Base-by-base conservation (phyloP, 495 filamentous ascomycete genomes). In the Neurospora sp. region DNA sequence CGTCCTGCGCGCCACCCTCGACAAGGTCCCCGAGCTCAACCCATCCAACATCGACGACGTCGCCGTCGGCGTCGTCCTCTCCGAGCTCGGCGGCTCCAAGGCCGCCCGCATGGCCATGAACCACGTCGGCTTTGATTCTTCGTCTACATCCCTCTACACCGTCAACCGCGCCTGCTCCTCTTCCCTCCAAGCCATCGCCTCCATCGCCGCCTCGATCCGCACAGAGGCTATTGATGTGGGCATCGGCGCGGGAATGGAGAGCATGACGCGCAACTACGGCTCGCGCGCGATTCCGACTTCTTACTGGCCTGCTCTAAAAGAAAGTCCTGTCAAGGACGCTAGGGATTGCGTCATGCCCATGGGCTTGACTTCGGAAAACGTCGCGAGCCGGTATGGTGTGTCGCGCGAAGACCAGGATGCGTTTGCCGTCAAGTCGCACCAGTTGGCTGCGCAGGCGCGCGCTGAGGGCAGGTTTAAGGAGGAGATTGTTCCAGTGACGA, bases 361-460 rank as follows among this genome's bases (percentile, higher is more conserved):
- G 94, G 94, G 94, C 1, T 78, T 95, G 59, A 98, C 94, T n/a
- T 89, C 88, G 35, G 94, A 98, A 85, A 97, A 97, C 76, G 94
- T 98, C 11, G 93, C 94, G 0, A 81, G 83, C 74, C 84, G 94
- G 69, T 94, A 97, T 75, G 88, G 88, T 6, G 86, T 98, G n/a
- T 84, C 80, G 11, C 81, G 94, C 22, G 84, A 81, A 5, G 93
- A 94, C 73, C 94, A 97, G 83, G 94, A 98, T 79, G 89, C 83
- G 6, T 94, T 97, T 72, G 93, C 94, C 0, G 91, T 89, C 27
- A 84, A 86, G 74, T 91, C 88, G 18, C 94, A 97, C 79, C 80
- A 81, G 68, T 87, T 92, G 73, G 94, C 94, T 0, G 84, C 88
- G 0, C 81, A 85, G 41, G 94, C 94, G 3, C 89, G 91, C 77